A percentile compares a stretch with the other conserved stretches of the same genome.
These are phyloP conservation scores for Eimeria sp. DNA, from an alignment of 169 alveolate species.

Conservation along the genomic window DNA sequence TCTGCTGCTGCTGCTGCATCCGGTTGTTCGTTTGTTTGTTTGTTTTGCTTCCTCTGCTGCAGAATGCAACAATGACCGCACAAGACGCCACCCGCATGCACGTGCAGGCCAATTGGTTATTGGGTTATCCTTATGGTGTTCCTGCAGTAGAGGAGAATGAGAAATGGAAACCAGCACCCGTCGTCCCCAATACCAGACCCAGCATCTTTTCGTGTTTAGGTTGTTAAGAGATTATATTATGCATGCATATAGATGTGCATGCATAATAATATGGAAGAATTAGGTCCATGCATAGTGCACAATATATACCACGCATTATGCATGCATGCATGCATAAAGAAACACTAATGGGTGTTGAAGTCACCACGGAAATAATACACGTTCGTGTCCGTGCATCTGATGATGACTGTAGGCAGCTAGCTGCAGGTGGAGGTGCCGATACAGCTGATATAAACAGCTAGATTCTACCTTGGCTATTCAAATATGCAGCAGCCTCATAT, in stretches of 20 bases:
- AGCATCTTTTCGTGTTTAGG: background rate
- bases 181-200: background rate
- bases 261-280: too few relatives aligned
- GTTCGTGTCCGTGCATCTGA: too few relatives aligned
- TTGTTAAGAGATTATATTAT: background rate
- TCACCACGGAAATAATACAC: too few relatives aligned
- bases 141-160: constrained; percentile 84
- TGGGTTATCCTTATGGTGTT: constrained; percentile 83
- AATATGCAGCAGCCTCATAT: too few relatives aligned
- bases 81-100: constrained; percentile 75
- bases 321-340: background rate
- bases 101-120: constrained; percentile 71
- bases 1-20: background rate
- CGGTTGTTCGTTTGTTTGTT: background rate
- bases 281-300: too few relatives aligned
- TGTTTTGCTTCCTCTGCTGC: background rate
- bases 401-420: too few relatives aligned
- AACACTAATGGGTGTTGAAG: background rate
- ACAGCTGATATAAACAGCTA: too few relatives aligned
- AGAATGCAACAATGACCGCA: constrained; percentile 52
- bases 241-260: too few relatives aligned
- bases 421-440: too few relatives aligned
- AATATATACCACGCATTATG: background rate
- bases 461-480: too few relatives aligned
- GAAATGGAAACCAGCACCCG: background rate